These are phyloP conservation scores for Colletotrichum sublineola DNA, from an alignment of 2,329 filamentous ascomycete genomes.

Conservation along the genomic window DNA sequence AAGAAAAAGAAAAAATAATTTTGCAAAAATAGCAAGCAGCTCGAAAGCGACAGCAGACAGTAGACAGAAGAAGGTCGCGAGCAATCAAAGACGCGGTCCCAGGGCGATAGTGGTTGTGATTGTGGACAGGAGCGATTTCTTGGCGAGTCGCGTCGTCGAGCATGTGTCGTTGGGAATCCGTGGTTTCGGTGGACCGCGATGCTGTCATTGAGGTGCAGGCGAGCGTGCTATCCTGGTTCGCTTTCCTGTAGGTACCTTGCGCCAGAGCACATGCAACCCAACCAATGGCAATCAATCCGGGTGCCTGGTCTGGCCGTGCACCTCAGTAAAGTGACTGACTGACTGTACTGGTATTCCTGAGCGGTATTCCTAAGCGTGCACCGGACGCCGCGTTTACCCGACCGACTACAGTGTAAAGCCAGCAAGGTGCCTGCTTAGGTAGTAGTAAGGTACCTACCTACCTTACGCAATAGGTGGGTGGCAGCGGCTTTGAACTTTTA, in stretches of 20 bases:
- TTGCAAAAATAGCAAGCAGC: conserved; percentile 15
- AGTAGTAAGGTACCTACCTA: background rate
- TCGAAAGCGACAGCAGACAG: background rate
- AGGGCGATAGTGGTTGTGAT: conserved; percentile 6
- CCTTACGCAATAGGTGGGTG: too few relatives aligned
- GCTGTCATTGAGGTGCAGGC: conserved; percentile 36
- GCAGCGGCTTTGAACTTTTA: too few relatives aligned
- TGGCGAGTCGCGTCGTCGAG: conserved; percentile 30
- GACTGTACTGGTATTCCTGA: background rate
- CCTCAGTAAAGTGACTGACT: background rate
- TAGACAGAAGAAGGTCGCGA: conserved; percentile 8
- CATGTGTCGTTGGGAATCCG: conserved; percentile 28
- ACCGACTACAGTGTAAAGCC: background rate
- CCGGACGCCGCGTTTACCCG: conserved; percentile 30
- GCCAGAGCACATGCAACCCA: background rate
- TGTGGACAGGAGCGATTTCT: conserved; percentile 5
- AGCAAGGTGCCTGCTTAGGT: background rate
- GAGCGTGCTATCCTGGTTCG: conserved; percentile 34
- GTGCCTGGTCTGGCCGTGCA: conserved; percentile 5
- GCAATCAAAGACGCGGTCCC: conserved; percentile 3
- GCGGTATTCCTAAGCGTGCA: background rate
- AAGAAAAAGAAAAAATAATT: background rate
- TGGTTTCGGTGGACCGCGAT: conserved; percentile 33
- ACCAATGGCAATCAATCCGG: conserved; percentile 6
- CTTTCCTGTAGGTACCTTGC: background rate